These are phyloP conservation scores for Gynochthodes officinalis DNA, from an alignment of 257 asterid species.

Conservation along the genomic window DNA sequence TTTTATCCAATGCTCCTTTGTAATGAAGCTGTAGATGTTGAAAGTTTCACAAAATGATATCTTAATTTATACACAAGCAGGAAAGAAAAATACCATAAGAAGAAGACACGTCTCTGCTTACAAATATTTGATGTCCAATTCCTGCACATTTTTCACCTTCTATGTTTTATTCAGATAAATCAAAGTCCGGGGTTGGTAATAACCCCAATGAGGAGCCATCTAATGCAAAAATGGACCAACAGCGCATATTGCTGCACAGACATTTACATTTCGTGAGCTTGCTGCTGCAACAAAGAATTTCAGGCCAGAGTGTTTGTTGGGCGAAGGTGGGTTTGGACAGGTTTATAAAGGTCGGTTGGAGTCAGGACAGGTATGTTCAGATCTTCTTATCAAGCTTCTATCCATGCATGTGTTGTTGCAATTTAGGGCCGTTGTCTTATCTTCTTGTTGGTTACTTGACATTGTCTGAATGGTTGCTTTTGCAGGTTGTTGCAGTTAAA, in stretches of 20 bases:
- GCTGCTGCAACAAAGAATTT: constrained; percentile 83
- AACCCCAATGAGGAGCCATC: constrained; percentile 68
- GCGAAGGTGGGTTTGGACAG: constrained; percentile 98
- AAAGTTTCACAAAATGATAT: background rate
- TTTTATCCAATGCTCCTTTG: background rate
- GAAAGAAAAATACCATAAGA: background rate
- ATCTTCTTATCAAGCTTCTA: constrained; percentile 1
- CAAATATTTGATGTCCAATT: background rate
- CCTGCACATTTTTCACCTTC: background rate
- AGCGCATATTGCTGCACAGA: constrained; percentile 84
- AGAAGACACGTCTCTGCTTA: background rate
- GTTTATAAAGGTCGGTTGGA: constrained; percentile 83
- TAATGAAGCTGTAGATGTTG: background rate
- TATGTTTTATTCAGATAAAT: constrained; percentile 46
- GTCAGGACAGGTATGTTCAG: constrained; percentile 70
- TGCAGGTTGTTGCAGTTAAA: constrained; percentile 92
- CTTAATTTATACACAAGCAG: background rate
- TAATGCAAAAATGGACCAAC: constrained; percentile 56
- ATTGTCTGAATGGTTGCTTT: constrained; percentile 21
- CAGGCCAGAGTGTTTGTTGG: constrained; percentile 68
- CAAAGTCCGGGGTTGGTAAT: constrained; percentile 51
- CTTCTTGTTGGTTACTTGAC: constrained; percentile 6
- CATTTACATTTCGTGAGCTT: constrained; percentile 87
- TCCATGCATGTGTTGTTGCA: no score
- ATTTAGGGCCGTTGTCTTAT: background rate